These are phyloP conservation scores for Pyropia haitanensis DNA, from an alignment of 23 red algal genomes.

Conservation along the genomic window DNA sequence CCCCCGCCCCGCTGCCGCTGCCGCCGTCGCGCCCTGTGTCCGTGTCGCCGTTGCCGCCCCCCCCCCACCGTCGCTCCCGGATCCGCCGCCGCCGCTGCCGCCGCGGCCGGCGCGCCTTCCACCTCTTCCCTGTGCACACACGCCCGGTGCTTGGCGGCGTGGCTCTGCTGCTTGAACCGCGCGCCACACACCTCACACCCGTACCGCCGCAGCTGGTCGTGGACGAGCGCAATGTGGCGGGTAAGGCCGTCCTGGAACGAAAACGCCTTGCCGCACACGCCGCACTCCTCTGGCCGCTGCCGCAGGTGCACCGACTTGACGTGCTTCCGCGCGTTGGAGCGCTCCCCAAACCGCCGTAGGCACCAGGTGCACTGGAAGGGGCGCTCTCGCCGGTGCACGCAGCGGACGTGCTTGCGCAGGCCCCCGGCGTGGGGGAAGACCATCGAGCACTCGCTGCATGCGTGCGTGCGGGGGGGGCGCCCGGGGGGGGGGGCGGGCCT, in stretches of 20 bases:
- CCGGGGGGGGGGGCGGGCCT: too few species aligned
- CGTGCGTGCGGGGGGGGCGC: too few species aligned
- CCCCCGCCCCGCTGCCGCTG: too few species aligned
- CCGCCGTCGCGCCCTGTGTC: too few species aligned
- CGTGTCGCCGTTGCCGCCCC: too few species aligned
- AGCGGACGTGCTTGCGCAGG: too few species aligned
- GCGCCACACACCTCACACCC: constrained; percentile 47
- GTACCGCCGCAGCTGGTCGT: constrained; percentile 41
- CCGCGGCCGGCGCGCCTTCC: too few species aligned
- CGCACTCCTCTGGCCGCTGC: constrained; percentile 36
- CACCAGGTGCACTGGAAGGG: background rate
- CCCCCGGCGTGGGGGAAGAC: too few species aligned
- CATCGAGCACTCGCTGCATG: too few species aligned
- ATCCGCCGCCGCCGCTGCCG: too few species aligned
- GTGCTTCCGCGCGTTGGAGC: constrained; percentile 18
- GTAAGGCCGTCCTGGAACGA: constrained; percentile 52
- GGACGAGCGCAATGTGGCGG: constrained; percentile 53
- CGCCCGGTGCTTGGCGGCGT: constrained; percentile 40
- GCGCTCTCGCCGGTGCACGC: too few species aligned
- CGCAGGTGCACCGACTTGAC: constrained; percentile 52
- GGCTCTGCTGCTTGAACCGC: constrained; percentile 66
- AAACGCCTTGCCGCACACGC: constrained; percentile 30
- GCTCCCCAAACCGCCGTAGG: background rate
- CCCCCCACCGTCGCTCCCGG: too few species aligned
- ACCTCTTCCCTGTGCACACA: constrained; percentile 46